phyloP scores from a whole-genome alignment of 83 land plant genomes.

The Picea abies region DNA sequence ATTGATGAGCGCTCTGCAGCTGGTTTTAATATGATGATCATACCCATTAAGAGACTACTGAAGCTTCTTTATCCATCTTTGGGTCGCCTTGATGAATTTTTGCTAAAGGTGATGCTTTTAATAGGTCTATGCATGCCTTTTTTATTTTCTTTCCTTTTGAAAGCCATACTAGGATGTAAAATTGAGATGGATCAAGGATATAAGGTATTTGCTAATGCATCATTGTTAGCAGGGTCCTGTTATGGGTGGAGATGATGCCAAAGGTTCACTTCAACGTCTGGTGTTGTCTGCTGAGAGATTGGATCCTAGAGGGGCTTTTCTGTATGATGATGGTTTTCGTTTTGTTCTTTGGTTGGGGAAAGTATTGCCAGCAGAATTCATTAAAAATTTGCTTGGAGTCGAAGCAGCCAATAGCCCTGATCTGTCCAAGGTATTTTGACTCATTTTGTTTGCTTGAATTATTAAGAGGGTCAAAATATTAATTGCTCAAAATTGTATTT shows the following conservation, averaged over 20 bases:
- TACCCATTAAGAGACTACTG: slow-evolving; percentile 68
- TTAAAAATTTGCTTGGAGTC: slow-evolving; percentile 60
- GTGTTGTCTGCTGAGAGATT: slow-evolving; percentile 66
- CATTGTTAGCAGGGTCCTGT: slow-evolving; percentile 35
- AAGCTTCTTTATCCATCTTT: slow-evolving; percentile 87
- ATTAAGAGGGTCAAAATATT: not conserved
- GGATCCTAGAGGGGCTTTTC: slow-evolving; percentile 84
- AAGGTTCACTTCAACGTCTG: slow-evolving; percentile 35
- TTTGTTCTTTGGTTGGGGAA: slow-evolving; percentile 90
- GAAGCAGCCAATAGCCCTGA: slow-evolving; percentile 65
- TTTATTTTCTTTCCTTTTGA: not conserved
- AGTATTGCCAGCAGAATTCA: slow-evolving; percentile 64
- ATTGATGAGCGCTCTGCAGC: slow-evolving; percentile 94
- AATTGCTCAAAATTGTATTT: not conserved
- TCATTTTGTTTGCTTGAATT: not conserved
- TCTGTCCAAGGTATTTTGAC: slow-evolving; percentile 60
- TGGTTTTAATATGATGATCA: slow-evolving; percentile 82
- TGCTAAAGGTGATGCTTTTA: slow-evolving; percentile 53
- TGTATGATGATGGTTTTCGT: slow-evolving; percentile 77
- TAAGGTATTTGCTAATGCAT: not conserved
- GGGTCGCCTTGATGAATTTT: slow-evolving; percentile 74
- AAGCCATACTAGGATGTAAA: not conserved
- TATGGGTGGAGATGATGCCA: slow-evolving; percentile 29
- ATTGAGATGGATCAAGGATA: not conserved
- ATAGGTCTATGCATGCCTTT: not conserved